Percentiles rank a stretch among this genome's conserved stretches.
phyloP scores from a whole-genome alignment of 768 basidiomycete species.

The Mycena vitilis region DNA sequence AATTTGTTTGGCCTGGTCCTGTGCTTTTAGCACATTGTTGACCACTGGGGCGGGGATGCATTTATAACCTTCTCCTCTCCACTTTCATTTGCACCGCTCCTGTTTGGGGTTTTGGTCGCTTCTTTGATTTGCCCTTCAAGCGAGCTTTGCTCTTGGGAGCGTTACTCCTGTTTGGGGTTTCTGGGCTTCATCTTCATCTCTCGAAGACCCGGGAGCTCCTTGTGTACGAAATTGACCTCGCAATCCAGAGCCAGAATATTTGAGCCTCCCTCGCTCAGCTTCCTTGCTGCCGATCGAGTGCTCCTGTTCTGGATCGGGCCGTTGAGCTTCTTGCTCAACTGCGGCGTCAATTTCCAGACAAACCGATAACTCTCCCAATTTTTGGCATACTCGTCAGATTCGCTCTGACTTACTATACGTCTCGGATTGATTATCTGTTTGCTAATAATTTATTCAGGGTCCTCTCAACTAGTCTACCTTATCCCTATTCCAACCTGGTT shows the following conservation, averaged over 20 bases:
- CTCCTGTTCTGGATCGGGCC: too few species aligned
- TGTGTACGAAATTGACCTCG: constrained; percentile 12
- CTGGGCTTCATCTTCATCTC: constrained; percentile 4
- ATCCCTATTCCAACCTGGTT: too few species aligned
- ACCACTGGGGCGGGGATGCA: too few species aligned
- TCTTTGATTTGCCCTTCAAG: constrained; percentile 20
- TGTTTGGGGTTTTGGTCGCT: neutral
- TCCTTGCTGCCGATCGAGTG: too few species aligned
- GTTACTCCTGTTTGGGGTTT: constrained; percentile 7
- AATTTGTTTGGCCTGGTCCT: too few species aligned
- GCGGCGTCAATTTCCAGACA: too few species aligned
- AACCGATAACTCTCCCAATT: too few species aligned
- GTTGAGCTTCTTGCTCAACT: too few species aligned
- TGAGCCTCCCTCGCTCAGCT: too few species aligned
- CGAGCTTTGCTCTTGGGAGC: constrained; percentile 23
- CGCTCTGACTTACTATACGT: neutral
- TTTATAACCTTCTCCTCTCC: neutral
- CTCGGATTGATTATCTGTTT: neutral
- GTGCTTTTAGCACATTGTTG: too few species aligned
- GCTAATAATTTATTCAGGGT: neutral
- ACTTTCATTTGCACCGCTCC: neutral
- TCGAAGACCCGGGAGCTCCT: neutral
- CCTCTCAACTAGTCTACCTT: constrained; percentile 1
- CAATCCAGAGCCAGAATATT: constrained; percentile 2
- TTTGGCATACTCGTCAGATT: constrained; percentile 14